A percentile compares a stretch with the other conserved stretches of the same genome.
phyloP scores from a whole-genome alignment of 345 rosid species.

The Nasturtium officinale region DNA sequence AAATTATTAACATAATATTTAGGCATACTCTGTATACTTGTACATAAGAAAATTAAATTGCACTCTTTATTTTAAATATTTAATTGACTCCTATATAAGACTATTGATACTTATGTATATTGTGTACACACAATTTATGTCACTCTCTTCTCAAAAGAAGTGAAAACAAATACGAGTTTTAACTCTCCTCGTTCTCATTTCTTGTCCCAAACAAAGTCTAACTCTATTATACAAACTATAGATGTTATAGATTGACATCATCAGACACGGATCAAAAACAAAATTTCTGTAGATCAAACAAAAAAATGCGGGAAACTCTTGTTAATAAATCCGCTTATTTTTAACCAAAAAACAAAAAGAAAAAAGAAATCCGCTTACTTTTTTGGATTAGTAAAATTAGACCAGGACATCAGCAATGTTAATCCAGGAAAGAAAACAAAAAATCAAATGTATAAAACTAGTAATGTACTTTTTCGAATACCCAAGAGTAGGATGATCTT shows the following conservation, averaged over 20 bases:
- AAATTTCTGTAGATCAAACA: neutral
- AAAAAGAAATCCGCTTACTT: neutral
- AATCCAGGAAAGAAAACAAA: neutral
- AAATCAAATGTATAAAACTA: no score
- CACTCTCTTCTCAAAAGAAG: neutral
- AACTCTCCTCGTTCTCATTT: neutral
- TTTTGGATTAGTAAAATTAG: no score
- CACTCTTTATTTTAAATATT: neutral
- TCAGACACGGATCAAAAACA: neutral
- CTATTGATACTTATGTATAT: no score
- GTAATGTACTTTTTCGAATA: no score
- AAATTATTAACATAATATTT: no score
- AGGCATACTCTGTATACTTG: neutral
- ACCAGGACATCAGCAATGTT: neutral
- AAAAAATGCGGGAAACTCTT: no score
- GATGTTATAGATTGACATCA: neutral
- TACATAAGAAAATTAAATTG: no score
- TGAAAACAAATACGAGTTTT: neutral
- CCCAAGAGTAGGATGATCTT: neutral
- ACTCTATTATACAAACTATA: neutral
- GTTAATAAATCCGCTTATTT: no score
- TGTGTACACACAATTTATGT: neutral
- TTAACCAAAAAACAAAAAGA: no score
- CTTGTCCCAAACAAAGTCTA: neutral
- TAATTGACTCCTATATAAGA: neutral